Percentiles rank a stretch among this genome's conserved stretches.
Evolutionary conservation across 768 basidiomycete genomes (phyloP).

Genomic region (Pisolithus orientalis): DNA sequence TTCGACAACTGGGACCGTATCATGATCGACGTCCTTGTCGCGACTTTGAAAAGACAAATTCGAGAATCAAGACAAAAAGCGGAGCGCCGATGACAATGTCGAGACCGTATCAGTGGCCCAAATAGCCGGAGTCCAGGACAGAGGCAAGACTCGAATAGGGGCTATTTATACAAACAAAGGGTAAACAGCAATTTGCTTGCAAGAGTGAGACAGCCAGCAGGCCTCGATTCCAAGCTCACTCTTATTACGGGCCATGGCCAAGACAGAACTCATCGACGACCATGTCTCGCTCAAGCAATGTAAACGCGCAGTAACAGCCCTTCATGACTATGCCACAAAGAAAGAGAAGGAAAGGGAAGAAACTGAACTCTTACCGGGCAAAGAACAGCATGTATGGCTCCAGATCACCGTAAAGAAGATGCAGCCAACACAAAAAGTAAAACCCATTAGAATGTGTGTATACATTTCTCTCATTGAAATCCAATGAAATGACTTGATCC

Average conservation of each 20-base stretch:
- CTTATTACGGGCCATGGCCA: conserved; percentile 30
- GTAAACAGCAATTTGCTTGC: neutral
- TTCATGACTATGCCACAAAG: conserved; percentile 65
- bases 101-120: too few species aligned
- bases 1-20: conserved; percentile 40
- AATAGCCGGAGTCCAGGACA: too few species aligned
- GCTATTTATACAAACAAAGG: conserved; percentile 1
- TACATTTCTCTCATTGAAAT: neutral
- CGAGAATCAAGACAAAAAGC: too few species aligned
- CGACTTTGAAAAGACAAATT: too few species aligned
- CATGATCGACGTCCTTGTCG: too few species aligned
- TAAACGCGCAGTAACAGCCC: conserved; percentile 70
- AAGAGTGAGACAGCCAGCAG: neutral
- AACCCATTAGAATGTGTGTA: conserved; percentile 82
- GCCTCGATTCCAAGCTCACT: neutral
- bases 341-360: conserved; percentile 60
- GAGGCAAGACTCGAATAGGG: too few species aligned
- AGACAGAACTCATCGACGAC: conserved; percentile 55
- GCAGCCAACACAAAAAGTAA: conserved; percentile 65
- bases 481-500: conserved; percentile 3
- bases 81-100: too few species aligned
- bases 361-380: conserved; percentile 66
- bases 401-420: conserved; percentile 83
- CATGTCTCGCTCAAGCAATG: conserved; percentile 71
- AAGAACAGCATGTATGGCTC: conserved; percentile 86